phyloP scores from a whole-genome alignment of 768 basidiomycete species.

The Boletus coccyginus region DNA sequence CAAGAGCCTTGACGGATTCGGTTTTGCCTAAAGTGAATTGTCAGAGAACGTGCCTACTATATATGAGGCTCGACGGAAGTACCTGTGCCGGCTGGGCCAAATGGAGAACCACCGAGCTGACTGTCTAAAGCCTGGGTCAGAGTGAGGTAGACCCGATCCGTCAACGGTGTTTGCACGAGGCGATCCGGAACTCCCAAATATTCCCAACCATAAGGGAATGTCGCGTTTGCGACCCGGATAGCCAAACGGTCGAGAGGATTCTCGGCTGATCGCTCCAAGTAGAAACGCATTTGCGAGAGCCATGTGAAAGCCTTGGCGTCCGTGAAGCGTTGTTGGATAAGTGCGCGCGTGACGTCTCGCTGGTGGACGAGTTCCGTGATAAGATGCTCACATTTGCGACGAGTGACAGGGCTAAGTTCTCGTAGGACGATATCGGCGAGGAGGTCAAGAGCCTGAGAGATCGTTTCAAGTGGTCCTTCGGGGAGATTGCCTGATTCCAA shows the following conservation, averaged over 20 bases:
- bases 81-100: slow-evolving; percentile 98
- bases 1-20: slow-evolving; percentile 98
- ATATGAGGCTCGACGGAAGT: slow-evolving; percentile 12
- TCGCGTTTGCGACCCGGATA: slow-evolving; percentile 85
- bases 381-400: slow-evolving; percentile 96
- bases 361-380: slow-evolving; percentile 99
- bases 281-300: slow-evolving; percentile 99
- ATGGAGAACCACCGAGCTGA: slow-evolving; percentile 95
- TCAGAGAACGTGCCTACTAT: neutral
- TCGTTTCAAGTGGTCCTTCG: slow-evolving; percentile 65
- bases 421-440: slow-evolving; percentile 96
- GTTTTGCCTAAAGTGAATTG: slow-evolving; percentile 72
- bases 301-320: slow-evolving; percentile 81
- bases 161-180: slow-evolving; percentile 96
- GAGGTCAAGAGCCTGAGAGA: slow-evolving; percentile 83
- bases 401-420: slow-evolving; percentile 85
- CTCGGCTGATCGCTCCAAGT: slow-evolving; percentile 68
- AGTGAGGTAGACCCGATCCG: slow-evolving; percentile 95
- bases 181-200: slow-evolving; percentile 97
- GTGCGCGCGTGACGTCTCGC: slow-evolving; percentile 85
- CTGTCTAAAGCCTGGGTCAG: slow-evolving; percentile 93
- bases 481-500: slow-evolving; percentile 57
- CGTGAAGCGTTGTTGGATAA: slow-evolving; percentile 61
- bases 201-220: slow-evolving; percentile 98
- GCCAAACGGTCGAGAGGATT: slow-evolving; percentile 78